Evolutionary conservation across 345 rosid genomes (phyloP).

Genomic region (Gynandropsis gynandra): DNA sequence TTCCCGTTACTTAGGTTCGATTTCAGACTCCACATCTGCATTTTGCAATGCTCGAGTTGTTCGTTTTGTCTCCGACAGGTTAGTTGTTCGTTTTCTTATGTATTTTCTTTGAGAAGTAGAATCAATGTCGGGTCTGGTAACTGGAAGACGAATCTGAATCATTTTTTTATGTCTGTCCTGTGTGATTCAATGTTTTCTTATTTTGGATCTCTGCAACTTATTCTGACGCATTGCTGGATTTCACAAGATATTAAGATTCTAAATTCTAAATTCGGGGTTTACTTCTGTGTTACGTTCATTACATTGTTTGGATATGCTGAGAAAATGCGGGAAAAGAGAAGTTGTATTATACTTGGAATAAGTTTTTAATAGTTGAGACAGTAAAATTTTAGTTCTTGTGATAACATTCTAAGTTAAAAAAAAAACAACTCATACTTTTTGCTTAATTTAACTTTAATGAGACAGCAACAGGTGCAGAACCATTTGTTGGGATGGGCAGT

Average conservation of each 20-base stretch:
- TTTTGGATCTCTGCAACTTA: background rate
- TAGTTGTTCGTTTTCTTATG: slow-evolving; percentile 5
- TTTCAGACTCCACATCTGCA: slow-evolving; percentile 8
- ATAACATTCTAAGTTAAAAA: slow-evolving; percentile 13
- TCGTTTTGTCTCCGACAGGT: slow-evolving; percentile 12
- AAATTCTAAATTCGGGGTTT: background rate
- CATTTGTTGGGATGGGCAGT: no score
- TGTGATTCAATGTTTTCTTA: no score
- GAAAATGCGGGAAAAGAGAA: slow-evolving; percentile 19
- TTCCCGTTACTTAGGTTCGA: background rate
- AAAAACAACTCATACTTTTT: slow-evolving; percentile 10
- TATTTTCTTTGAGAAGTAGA: background rate
- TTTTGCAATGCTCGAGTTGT: slow-evolving; percentile 5
- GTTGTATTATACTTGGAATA: slow-evolving; percentile 1
- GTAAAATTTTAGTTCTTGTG: background rate
- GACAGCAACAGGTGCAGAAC: no score
- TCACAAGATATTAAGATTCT: background rate
- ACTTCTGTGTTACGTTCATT: background rate
- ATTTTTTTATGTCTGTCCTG: no score
- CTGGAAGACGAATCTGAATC: slow-evolving; percentile 7
- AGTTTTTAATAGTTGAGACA: slow-evolving; percentile 1
- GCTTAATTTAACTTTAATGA: background rate
- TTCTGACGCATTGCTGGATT: background rate
- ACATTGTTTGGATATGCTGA: slow-evolving; percentile 28
- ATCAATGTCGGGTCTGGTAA: slow-evolving; percentile 3